Conservation (phyloP, 176 grass and related monocot species). For the barley (Hordeum vulgare) region DNA sequence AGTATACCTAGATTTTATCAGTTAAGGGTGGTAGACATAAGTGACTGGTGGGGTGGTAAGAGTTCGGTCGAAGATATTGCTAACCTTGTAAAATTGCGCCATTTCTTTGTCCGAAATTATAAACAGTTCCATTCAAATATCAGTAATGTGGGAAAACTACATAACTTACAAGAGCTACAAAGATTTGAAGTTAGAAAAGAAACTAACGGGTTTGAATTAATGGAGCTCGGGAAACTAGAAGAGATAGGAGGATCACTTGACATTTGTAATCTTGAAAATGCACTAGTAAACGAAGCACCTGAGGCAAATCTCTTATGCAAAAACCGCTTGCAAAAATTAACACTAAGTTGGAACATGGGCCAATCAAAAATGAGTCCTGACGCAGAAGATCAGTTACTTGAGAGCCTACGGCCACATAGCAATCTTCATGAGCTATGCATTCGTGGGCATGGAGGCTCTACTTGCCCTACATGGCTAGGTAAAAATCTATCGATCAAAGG, state of each 20-base stretch:
- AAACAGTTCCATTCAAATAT: not conserved
- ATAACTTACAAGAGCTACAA: no score
- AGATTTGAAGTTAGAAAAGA: no score
- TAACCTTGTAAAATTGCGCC: not conserved
- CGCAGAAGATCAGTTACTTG: not conserved
- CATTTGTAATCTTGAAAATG: not conserved
- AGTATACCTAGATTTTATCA: not conserved
- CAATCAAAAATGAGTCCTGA: not conserved
- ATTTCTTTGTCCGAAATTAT: not conserved
- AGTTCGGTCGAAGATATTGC: not conserved
- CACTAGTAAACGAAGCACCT: not conserved
- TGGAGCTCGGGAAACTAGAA: no score
- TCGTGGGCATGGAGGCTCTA: not conserved
- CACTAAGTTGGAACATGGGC: not conserved
- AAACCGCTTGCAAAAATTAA: not conserved
- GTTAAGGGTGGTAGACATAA: not conserved
- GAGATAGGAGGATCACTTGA: not conserved
- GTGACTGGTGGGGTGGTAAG: rapidly evolving
- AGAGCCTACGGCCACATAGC: not conserved
- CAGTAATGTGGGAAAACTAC: not conserved
- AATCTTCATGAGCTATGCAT: not conserved
- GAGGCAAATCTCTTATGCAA: not conserved
- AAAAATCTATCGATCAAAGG: not conserved
- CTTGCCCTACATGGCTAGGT: not conserved
- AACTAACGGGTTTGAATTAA: no score